Percentiles rank a stretch among this genome's conserved stretches.
Conservation (phyloP, 176 grass and related monocot species). For the Alopecurus myosuroides region DNA sequence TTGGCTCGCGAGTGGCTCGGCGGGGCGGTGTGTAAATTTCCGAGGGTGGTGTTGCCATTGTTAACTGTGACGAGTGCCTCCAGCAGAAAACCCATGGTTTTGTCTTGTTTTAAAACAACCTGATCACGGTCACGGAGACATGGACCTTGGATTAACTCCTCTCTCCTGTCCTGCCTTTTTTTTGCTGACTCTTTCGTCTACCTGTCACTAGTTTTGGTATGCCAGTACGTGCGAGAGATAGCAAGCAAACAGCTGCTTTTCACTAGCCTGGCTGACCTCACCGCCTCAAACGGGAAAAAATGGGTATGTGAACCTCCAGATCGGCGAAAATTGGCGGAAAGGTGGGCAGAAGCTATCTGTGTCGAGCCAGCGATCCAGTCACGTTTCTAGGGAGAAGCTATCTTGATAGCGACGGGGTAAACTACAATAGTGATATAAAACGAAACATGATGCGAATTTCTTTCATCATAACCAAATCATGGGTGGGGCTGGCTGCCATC, state of each 20-base stretch:
- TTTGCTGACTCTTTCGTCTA: neutral
- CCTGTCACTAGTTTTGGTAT: neutral
- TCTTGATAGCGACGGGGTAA: constrained; percentile 8
- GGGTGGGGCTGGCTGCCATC: neutral
- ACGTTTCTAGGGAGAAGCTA: constrained; percentile 21
- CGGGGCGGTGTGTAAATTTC: neutral
- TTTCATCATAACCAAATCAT: constrained; percentile 21
- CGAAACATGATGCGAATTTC: neutral
- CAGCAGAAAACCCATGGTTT: neutral
- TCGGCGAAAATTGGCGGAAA: constrained; percentile 3
- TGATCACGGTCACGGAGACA: neutral
- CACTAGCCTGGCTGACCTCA: neutral
- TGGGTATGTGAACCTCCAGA: neutral
- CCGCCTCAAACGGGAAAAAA: neutral
- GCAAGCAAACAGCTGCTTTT: neutral
- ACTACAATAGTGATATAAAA: neutral
- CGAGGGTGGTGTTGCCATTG: neutral
- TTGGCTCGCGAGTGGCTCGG: neutral
- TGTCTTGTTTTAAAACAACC: neutral
- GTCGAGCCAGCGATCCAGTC: neutral
- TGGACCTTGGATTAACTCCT: neutral
- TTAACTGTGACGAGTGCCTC: neutral
- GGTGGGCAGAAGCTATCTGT: neutral
- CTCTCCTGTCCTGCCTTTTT: neutral
- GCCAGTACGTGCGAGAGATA: neutral